phyloP scores from a whole-genome alignment of 352 stramenopile species.

The Phytophthora kernoviae region DNA sequence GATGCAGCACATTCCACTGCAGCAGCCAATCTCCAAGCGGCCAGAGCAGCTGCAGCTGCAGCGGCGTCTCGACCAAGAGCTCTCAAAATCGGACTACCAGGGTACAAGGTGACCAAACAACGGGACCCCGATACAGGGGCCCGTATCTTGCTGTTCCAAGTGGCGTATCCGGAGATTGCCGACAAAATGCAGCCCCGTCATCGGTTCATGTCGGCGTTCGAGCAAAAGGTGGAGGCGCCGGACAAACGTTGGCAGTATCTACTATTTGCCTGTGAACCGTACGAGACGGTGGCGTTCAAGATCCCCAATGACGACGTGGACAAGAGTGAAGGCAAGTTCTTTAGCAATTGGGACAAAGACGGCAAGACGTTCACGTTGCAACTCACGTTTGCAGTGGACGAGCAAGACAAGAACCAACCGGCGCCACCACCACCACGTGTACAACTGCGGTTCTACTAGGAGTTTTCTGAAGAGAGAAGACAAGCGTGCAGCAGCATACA shows the following conservation, averaged over 20 bases:
- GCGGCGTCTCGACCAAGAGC: conserved; percentile 59
- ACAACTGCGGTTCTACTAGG: conserved; percentile 44
- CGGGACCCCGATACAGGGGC: conserved; percentile 83
- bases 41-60: conserved; percentile 43
- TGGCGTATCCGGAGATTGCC: conserved; percentile 97
- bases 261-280: conserved; percentile 98
- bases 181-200: conserved; percentile 94
- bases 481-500: neutral
- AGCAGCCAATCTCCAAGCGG: conserved; percentile 39
- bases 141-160: conserved; percentile 92
- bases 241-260: conserved; percentile 97
- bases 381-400: conserved; percentile 59
- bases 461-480: conserved; percentile 4
- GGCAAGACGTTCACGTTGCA: conserved; percentile 96
- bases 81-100: conserved; percentile 96
- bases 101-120: conserved; percentile 98
- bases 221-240: conserved; percentile 97
- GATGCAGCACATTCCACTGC: conserved; percentile 59
- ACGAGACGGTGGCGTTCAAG: conserved; percentile 99
- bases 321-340: conserved; percentile 94
- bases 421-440: conserved; percentile 63
- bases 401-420: conserved; percentile 36
- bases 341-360: conserved; percentile 97
- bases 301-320: conserved; percentile 97
- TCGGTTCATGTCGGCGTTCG: conserved; percentile 99